These are phyloP conservation scores for Neonectria neomacrospora DNA, from an alignment of 2,329 filamentous ascomycete genomes.

Conservation along the genomic window DNA sequence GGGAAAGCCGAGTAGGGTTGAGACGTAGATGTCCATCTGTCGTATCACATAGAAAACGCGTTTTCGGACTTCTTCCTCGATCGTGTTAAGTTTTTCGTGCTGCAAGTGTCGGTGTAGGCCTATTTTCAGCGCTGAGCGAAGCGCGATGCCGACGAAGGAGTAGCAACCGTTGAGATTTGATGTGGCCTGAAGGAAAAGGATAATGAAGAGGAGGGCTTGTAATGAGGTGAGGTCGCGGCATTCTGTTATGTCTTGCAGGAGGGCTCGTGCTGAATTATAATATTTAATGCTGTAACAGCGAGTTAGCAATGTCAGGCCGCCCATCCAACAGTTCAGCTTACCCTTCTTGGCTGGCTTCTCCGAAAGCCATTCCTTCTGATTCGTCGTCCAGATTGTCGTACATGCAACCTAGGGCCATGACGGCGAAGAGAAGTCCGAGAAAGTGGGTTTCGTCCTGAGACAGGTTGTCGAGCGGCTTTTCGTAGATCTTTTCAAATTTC, in stretches of 20 bases:
- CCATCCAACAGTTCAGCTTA: slow-evolving; percentile 47
- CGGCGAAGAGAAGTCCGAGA: slow-evolving; percentile 76
- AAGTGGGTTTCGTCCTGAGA: slow-evolving; percentile 74
- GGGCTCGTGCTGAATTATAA: slow-evolving; percentile 73
- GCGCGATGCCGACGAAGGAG: slow-evolving; percentile 80
- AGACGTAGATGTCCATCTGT: slow-evolving; percentile 78
- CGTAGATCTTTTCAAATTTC: slow-evolving; percentile 81
- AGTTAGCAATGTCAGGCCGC: slow-evolving; percentile 34
- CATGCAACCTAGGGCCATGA: slow-evolving; percentile 78
- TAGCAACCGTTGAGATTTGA: slow-evolving; percentile 84
- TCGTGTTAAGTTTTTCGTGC: slow-evolving; percentile 69
- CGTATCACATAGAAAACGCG: slow-evolving; percentile 75
- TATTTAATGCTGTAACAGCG: slow-evolving; percentile 71
- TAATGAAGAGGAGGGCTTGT: slow-evolving; percentile 82
- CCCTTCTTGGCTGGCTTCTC: slow-evolving; percentile 66
- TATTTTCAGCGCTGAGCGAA: slow-evolving; percentile 80
- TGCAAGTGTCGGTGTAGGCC: slow-evolving; percentile 80
- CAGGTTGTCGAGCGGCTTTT: slow-evolving; percentile 70
- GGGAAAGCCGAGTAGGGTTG: slow-evolving; percentile 73
- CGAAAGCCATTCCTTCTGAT: slow-evolving; percentile 60
- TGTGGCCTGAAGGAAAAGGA: slow-evolving; percentile 82
- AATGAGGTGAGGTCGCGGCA: slow-evolving; percentile 80
- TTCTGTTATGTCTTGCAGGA: slow-evolving; percentile 73
- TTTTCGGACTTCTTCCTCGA: slow-evolving; percentile 72
- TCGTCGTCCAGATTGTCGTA: slow-evolving; percentile 70